Conservation (phyloP, 2,329 filamentous ascomycete genomes). For the Calonectria ilicicola region DNA sequence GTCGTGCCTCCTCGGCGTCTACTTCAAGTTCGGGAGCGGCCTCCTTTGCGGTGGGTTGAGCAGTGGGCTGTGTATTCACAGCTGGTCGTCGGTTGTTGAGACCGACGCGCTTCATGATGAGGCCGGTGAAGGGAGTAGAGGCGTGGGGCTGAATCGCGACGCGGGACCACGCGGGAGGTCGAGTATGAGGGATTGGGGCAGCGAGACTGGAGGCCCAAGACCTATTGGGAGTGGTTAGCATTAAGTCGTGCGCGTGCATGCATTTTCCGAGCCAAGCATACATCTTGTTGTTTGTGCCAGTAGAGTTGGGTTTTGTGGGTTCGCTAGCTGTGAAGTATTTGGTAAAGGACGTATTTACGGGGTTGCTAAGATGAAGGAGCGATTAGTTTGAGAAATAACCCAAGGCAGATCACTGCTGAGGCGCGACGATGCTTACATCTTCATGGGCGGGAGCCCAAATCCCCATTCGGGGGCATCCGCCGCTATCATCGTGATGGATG, state of each 20-base stretch:
- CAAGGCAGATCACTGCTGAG: too few relatives aligned
- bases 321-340: conserved; percentile 40
- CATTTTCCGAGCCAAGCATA: conserved; percentile 23
- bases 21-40: conserved; percentile 14
- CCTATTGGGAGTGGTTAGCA: conserved; percentile 34
- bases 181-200: conserved; percentile 31
- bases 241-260: background rate
- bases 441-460: conserved; percentile 34
- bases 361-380: conserved; percentile 31
- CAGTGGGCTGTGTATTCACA: background rate
- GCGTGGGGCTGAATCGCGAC: conserved; percentile 42
- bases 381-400: conserved; percentile 28
- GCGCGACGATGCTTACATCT: conserved; percentile 30
- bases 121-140: conserved; percentile 37
- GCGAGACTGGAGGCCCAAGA: conserved; percentile 37
- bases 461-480: conserved; percentile 39
- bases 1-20: conserved; percentile 19
- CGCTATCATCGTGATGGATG: conserved; percentile 42
- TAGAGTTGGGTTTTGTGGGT: conserved; percentile 12
- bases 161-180: conserved; percentile 47
- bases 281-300: conserved; percentile 27
- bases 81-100: conserved; percentile 16
- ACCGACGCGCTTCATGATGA: conserved; percentile 50
- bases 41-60: background rate
- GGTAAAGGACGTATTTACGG: conserved; percentile 40